Evolutionary conservation across 257 asterid species (phyloP).

Genomic region (Solanum piurae): DNA sequence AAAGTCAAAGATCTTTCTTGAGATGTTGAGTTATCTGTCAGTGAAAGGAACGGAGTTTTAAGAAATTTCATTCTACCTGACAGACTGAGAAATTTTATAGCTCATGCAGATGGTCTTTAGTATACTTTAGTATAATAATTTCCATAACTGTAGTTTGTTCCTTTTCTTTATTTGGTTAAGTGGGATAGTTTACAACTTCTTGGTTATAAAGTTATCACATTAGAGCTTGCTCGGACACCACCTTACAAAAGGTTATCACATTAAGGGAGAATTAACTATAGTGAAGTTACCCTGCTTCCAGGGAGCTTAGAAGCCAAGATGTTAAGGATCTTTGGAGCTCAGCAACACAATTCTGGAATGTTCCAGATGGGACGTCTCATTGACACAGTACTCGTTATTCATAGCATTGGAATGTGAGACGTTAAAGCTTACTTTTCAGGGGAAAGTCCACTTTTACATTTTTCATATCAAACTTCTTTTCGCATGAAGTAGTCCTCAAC

Average conservation of each 20-base stretch:
- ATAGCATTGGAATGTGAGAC: not conserved
- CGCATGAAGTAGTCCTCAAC: not conserved
- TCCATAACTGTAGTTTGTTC: not conserved
- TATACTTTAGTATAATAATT: not conserved
- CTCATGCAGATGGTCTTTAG: not conserved
- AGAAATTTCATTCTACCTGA: not conserved
- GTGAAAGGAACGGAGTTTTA: not conserved
- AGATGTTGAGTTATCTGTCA: not conserved
- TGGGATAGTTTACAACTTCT: not conserved
- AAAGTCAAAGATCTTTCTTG: not conserved
- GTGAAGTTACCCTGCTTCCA: not conserved
- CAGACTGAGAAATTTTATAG: not conserved
- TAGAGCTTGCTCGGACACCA: not conserved
- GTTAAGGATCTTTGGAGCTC: not conserved
- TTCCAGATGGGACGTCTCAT: not conserved
- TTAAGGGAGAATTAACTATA: not conserved
- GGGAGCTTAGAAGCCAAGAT: not conserved
- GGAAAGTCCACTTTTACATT: not conserved
- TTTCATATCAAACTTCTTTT: not conserved
- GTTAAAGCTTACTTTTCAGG: not conserved
- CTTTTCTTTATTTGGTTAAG: not conserved
- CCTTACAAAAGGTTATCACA: not conserved
- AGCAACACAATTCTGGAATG: not conserved
- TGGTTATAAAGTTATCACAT: not conserved
- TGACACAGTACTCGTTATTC: not conserved